Evolutionary conservation across 108 stramenopile genomes (phyloP).

Genomic region (Cyclotella choctawhatcheeana): DNA sequence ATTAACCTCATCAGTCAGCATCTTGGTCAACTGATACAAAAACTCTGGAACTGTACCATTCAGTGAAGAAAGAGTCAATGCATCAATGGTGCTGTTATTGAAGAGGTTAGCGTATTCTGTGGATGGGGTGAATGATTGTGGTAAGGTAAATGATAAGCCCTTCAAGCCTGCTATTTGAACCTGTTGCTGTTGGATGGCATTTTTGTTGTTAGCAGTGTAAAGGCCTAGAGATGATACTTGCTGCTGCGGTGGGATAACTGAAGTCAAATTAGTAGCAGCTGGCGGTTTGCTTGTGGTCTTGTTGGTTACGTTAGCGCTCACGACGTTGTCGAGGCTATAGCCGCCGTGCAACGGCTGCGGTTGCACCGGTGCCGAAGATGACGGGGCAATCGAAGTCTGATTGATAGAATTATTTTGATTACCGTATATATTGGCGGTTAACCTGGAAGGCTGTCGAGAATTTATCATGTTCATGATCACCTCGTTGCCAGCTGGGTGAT

Average conservation of each 20-base stretch:
- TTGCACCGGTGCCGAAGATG: not conserved
- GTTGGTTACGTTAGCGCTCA: not conserved
- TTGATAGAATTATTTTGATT: not conserved
- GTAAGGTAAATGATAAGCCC: slow-evolving; percentile 1
- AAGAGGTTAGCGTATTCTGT: not conserved
- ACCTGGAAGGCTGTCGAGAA: not conserved
- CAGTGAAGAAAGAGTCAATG: not conserved
- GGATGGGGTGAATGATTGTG: not conserved
- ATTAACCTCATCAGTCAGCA: slow-evolving; percentile 88
- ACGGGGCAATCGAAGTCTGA: not conserved
- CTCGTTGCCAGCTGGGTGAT: not conserved
- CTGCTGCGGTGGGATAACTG: not conserved
- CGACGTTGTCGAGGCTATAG: not conserved
- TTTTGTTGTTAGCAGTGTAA: not conserved
- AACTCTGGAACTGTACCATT: slow-evolving; percentile 74
- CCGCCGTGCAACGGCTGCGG: not conserved
- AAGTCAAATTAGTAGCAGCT: not conserved
- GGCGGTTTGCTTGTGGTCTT: not conserved
- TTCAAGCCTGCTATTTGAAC: slow-evolving; percentile 16
- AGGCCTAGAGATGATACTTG: not conserved
- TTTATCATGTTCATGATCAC: slow-evolving; percentile 4
- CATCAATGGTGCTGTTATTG: slow-evolving; percentile 1
- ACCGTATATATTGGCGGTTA: slow-evolving; percentile 13
- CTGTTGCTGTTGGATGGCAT: not conserved
- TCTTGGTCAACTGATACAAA: slow-evolving; percentile 91